Percentiles rank a stretch among this genome's conserved stretches.
These are phyloP conservation scores for Amanita pseudoporphyria DNA, from an alignment of 768 basidiomycete species.

Conservation along the genomic window DNA sequence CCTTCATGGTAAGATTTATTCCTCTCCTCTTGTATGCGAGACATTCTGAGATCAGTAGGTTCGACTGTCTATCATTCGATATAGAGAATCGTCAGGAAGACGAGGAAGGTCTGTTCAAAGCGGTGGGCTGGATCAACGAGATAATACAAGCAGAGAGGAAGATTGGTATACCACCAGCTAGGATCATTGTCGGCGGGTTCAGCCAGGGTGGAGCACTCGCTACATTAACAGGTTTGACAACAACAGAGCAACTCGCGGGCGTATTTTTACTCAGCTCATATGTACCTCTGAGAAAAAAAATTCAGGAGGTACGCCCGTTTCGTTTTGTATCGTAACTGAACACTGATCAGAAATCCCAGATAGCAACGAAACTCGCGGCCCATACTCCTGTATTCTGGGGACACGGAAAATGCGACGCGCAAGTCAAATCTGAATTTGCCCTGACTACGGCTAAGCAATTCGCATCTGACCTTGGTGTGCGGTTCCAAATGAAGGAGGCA, in stretches of 20 bases:
- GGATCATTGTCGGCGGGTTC: slow-evolving; percentile 68
- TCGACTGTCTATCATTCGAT: slow-evolving; percentile 46
- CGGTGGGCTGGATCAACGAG: slow-evolving; percentile 39
- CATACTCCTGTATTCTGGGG: slow-evolving; percentile 67
- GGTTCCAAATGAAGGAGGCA: slow-evolving; percentile 14
- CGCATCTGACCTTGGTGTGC: slow-evolving; percentile 35
- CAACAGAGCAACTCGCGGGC: slow-evolving; percentile 43
- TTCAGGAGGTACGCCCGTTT: slow-evolving; percentile 33
- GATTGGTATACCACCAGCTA: slow-evolving; percentile 40
- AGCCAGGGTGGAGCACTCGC: slow-evolving; percentile 61
- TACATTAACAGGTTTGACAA: slow-evolving; percentile 46
- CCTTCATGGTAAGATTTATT: slow-evolving; percentile 32
- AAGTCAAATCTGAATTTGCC: slow-evolving; percentile 44
- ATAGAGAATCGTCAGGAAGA: slow-evolving; percentile 43
- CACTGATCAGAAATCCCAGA: slow-evolving; percentile 22
- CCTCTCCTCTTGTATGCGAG: neutral
- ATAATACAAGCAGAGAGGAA: slow-evolving; percentile 53
- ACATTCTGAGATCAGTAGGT: slow-evolving; percentile 24
- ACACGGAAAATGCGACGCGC: slow-evolving; percentile 54
- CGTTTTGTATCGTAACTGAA: neutral
- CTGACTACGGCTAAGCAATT: slow-evolving; percentile 37
- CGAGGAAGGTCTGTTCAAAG: slow-evolving; percentile 38
- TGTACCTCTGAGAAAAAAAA: slow-evolving; percentile 44
- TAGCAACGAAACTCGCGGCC: slow-evolving; percentile 35
- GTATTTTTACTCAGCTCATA: slow-evolving; percentile 53